phyloP scores from a whole-genome alignment of 495 filamentous ascomycete genomes.

The Hypoxylon fragiforme region DNA sequence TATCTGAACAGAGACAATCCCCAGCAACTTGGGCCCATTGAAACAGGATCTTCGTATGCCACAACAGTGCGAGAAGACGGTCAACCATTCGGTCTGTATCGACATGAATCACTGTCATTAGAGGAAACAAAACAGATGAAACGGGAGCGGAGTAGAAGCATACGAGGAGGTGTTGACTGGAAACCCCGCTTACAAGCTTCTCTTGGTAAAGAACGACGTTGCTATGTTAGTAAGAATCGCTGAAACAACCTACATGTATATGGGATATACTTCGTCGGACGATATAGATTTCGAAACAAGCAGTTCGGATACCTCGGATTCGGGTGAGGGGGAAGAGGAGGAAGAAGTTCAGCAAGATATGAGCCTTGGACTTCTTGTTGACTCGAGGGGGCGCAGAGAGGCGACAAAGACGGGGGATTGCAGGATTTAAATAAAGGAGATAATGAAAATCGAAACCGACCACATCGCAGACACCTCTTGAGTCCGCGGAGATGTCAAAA shows the following conservation, averaged over 20 bases:
- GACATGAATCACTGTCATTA: background rate
- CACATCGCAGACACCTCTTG: background rate
- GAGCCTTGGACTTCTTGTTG: too few species aligned
- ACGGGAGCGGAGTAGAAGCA: background rate
- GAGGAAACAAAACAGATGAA: slow-evolving; percentile 5
- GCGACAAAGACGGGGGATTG: too few species aligned
- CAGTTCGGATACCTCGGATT: background rate
- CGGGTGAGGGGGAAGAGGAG: background rate
- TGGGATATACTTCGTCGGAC: slow-evolving; percentile 8
- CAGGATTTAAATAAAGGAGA: background rate
- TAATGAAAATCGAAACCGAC: background rate
- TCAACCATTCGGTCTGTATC: background rate
- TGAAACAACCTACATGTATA: too few species aligned
- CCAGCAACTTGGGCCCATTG: background rate
- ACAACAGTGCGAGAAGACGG: too few species aligned
- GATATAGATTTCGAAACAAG: background rate
- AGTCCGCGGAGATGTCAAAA: background rate
- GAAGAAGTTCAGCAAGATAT: too few species aligned
- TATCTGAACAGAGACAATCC: background rate
- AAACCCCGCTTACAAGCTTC: slow-evolving; percentile 5
- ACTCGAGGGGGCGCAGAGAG: too few species aligned
- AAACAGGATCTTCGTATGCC: too few species aligned
- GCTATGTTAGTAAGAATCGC: slow-evolving; percentile 1
- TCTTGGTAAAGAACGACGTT: background rate
- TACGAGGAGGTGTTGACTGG: background rate